Base-by-base conservation (phyloP, 2,329 filamentous ascomycete genomes). In the Aspergillus brunneoviolaceus region DNA sequence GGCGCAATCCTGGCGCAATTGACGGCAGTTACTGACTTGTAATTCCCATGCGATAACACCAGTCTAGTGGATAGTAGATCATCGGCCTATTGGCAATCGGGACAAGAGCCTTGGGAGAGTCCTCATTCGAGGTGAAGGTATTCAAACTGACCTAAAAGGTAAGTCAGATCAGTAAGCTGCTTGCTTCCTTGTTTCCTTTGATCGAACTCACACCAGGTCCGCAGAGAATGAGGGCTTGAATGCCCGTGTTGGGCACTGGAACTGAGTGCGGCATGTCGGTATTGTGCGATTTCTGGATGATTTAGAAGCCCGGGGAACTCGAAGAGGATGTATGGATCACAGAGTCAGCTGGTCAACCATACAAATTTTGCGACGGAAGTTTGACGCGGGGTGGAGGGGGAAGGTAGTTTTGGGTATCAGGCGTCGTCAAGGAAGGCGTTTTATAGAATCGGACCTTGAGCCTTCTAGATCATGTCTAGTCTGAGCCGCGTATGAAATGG, bases 221-320 rank as follows among this genome's bases (percentile, higher is more conserved):
- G 63, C 79, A 79, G 19, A 81, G 70, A 50, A 82, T 79, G 23
- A 82, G 66, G 53, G 79, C 80, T 63, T 82, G 80, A 52, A 82
- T 80, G 64, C 80, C 79, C 57, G 68, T 70, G 1, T 88, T 81
- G 35, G 90, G 89, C 39, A 96, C 71, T 52, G 72, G 69, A 35
- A 71, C 63, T 1, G 70, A 66, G 29, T 70, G 69, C 57, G 71
- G 72, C 72, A 74, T 75, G 16, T 12, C 62, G 31, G 55, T 16
- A 31, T 45, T 19, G 16, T 19, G 16, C 39, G 9, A 45, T 2
- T 3, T 19, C 9, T n/a, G 5, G 4, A 7, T 19, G 16, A 19
- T 7, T 9, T 19, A 45, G 39, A 45, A 45, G 14, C 5, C 16
- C 16, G 16, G 14, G 12, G 39, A 16, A 45, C 14, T 16, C 39